Evolutionary conservation across 306 rosid species (phyloP).

Genomic region (Begonia masoniana): DNA sequence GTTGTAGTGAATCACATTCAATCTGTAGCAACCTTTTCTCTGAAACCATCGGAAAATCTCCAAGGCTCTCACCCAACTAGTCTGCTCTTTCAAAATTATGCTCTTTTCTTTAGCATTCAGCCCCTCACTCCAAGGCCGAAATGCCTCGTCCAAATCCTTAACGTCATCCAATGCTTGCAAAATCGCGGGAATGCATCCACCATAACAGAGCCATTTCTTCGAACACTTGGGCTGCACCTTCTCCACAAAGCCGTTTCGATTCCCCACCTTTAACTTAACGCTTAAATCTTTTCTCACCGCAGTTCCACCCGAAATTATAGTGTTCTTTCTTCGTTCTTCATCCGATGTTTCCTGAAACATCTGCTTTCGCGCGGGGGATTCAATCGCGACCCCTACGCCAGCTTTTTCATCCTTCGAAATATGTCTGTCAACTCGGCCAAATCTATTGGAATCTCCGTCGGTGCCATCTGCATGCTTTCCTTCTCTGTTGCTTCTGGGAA

Average conservation of each 20-base stretch:
- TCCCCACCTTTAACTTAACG: neutral
- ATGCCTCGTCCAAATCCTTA: constrained; percentile 49
- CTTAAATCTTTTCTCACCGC: constrained; percentile 6
- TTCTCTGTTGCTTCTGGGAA: constrained; percentile 15
- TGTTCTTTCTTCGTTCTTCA: constrained; percentile 5
- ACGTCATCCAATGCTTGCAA: constrained; percentile 40
- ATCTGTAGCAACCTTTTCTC: constrained; percentile 41
- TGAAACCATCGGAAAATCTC: constrained; percentile 68
- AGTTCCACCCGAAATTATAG: constrained; percentile 9
- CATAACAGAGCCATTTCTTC: constrained; percentile 40
- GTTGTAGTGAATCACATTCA: constrained; percentile 74
- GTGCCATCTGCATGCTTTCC: constrained; percentile 18
- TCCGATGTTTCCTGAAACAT: constrained; percentile 17
- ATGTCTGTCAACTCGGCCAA: constrained; percentile 11
- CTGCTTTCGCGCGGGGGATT: constrained; percentile 17
- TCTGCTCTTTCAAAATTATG: constrained; percentile 60
- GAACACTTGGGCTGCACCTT: constrained; percentile 53
- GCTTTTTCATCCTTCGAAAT: neutral
- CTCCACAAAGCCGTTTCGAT: constrained; percentile 8
- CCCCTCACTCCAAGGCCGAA: constrained; percentile 40
- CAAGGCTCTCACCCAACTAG: constrained; percentile 48
- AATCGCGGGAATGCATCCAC: constrained; percentile 54
- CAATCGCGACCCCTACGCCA: constrained; percentile 3
- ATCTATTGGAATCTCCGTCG: constrained; percentile 17
- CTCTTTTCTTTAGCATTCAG: constrained; percentile 54